phyloP scores from a whole-genome alignment of 139 green algal species.

The Chlorella sp. region DNA sequence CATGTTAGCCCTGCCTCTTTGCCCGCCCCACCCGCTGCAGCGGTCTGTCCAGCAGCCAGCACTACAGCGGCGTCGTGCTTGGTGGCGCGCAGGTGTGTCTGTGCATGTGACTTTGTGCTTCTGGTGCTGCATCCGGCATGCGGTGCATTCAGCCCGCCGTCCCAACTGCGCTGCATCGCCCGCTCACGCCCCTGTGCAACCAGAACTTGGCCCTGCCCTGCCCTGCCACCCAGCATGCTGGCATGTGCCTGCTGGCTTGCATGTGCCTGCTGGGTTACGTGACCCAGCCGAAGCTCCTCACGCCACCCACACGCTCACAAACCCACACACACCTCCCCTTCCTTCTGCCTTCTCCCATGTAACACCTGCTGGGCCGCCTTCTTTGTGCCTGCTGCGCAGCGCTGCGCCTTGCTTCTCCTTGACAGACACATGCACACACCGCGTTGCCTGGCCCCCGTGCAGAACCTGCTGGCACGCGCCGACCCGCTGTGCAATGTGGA shows the following conservation, averaged over 20 bases:
- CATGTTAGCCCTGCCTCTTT: not conserved
- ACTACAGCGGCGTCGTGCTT: conserved; percentile 61
- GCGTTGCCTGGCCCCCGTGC: not conserved
- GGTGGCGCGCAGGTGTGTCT: conserved; percentile 43
- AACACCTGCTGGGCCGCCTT: not conserved
- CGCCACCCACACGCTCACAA: too few relatives aligned
- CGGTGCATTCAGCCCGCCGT: not conserved
- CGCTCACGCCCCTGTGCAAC: not conserved
- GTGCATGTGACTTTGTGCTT: not conserved
- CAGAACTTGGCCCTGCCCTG: not conserved
- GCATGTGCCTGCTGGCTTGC: not conserved
- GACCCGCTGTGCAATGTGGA: conserved; percentile 84
- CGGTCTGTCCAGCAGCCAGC: conserved; percentile 87
- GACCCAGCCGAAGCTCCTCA: too few relatives aligned
- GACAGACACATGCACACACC: not conserved
- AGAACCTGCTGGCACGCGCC: conserved; percentile 63
- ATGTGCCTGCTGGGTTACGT: too few relatives aligned
- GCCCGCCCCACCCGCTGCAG: conserved; percentile 1
- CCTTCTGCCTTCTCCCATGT: not conserved
- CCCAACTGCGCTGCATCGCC: not conserved
- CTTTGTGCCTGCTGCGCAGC: not conserved
- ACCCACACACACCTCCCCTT: not conserved
- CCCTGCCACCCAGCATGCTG: not conserved
- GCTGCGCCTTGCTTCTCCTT: not conserved
- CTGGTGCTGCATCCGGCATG: not conserved